Evolutionary conservation across 345 rosid genomes (phyloP).

Genomic region (Eucalyptus leucophloia): DNA sequence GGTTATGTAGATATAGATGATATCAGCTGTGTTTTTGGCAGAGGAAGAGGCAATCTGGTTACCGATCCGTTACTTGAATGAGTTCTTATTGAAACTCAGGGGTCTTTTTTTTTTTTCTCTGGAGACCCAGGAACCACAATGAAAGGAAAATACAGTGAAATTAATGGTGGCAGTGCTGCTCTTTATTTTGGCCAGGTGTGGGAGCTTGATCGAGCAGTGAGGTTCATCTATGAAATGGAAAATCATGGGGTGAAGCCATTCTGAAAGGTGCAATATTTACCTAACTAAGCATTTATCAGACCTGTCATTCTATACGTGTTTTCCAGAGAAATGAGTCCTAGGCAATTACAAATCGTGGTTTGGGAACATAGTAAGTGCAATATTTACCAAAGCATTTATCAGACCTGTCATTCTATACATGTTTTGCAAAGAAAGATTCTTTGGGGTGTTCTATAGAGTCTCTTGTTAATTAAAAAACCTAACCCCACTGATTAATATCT

Average conservation of each 20-base stretch:
- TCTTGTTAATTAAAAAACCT: not conserved
- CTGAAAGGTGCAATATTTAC: not conserved
- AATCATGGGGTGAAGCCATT: not conserved
- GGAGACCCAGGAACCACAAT: constrained; percentile 88
- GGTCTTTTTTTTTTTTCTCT: constrained; percentile 39
- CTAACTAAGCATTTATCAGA: not conserved
- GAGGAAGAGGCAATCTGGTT: constrained; percentile 78
- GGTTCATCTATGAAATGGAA: not conserved
- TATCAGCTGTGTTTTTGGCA: constrained; percentile 26
- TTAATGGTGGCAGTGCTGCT: constrained; percentile 61
- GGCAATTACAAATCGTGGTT: constrained; percentile 24
- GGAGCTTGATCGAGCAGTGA: constrained; percentile 18
- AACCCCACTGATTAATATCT: not conserved
- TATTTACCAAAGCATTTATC: not conserved
- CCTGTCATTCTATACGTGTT: not conserved
- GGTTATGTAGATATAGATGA: constrained; percentile 32
- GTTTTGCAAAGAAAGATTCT: not conserved
- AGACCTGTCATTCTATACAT: not conserved
- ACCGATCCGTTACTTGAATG: constrained; percentile 74
- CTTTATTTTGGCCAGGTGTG: constrained; percentile 74
- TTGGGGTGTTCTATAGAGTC: not conserved
- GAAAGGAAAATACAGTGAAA: constrained; percentile 29
- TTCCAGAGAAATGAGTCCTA: not conserved
- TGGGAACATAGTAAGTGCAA: constrained; percentile 31
- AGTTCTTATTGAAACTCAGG: constrained; percentile 45